Evolutionary conservation across 768 basidiomycete species (phyloP).

Genomic region (Panaeolus cyanescens): DNA sequence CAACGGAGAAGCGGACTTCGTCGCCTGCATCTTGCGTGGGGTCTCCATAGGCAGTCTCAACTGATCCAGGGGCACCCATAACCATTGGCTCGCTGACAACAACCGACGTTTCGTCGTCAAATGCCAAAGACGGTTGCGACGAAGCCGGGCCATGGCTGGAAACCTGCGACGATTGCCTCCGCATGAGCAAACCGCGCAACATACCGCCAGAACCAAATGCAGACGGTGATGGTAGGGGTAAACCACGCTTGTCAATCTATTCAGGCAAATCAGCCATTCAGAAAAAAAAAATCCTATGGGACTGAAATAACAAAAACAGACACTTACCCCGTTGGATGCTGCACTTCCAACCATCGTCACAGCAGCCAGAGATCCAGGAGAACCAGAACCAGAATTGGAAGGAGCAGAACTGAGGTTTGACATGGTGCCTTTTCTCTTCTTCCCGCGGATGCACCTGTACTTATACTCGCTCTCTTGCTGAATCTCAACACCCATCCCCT

Average conservation of each 20-base stretch:
- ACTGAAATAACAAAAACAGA: slow-evolving; percentile 12
- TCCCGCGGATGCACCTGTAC: slow-evolving; percentile 79
- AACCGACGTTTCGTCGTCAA: slow-evolving; percentile 51
- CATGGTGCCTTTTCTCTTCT: slow-evolving; percentile 62
- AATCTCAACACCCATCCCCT: slow-evolving; percentile 89
- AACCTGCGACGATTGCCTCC: slow-evolving; percentile 87
- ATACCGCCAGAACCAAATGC: slow-evolving; percentile 75
- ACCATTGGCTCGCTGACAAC: slow-evolving; percentile 43
- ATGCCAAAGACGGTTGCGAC: slow-evolving; percentile 44
- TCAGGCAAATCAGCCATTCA: slow-evolving; percentile 5
- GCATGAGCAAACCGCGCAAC: slow-evolving; percentile 87
- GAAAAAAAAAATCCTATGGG: slow-evolving; percentile 3
- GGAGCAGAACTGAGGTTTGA: slow-evolving; percentile 14
- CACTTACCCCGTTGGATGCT: slow-evolving; percentile 82
- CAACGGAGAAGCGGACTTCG: slow-evolving; percentile 95
- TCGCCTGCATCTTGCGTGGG: slow-evolving; percentile 82
- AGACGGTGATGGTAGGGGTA: slow-evolving; percentile 80
- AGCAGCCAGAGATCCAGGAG: slow-evolving; percentile 50
- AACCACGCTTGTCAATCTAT: slow-evolving; percentile 87
- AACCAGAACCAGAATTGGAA: slow-evolving; percentile 33
- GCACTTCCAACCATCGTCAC: slow-evolving; percentile 81
- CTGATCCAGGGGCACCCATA: slow-evolving; percentile 14
- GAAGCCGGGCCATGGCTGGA: slow-evolving; percentile 41
- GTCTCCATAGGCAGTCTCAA: slow-evolving; percentile 79
- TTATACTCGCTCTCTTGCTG: slow-evolving; percentile 90